Evolutionary conservation across 805 yeast species (phyloP).

Genomic region (Ogataea minuta): DNA sequence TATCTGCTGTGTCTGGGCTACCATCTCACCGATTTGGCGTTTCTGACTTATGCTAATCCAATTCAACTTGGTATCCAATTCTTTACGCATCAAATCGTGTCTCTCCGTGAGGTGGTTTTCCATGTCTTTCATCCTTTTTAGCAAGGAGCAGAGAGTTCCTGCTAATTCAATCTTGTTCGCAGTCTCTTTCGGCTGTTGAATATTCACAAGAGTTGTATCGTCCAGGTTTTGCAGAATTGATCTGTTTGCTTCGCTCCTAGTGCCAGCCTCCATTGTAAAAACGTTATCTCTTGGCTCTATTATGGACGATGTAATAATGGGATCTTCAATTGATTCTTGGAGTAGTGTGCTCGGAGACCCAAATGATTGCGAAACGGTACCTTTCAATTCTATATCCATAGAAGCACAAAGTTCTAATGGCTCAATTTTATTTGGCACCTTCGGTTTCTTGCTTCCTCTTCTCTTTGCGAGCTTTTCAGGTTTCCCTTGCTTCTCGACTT

Average conservation of each 20-base stretch:
- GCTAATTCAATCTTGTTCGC: neutral
- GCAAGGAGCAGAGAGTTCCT: slow-evolving; percentile 10
- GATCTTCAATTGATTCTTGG: slow-evolving; percentile 6
- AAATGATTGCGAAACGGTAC: neutral
- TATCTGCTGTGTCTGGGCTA: slow-evolving; percentile 11
- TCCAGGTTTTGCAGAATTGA: neutral
- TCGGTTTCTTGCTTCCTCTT: neutral
- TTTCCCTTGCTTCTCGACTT: neutral
- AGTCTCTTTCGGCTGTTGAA: neutral
- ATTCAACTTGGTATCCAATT: slow-evolving; percentile 16
- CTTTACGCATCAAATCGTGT: slow-evolving; percentile 12
- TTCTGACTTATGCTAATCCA: slow-evolving; percentile 14
- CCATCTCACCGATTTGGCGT: slow-evolving; percentile 13
- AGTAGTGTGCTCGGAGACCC: neutral
- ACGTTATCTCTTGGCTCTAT: too few species aligned
- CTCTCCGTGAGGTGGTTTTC: slow-evolving; percentile 13
- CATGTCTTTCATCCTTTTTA: slow-evolving; percentile 17
- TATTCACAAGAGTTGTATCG: slow-evolving; percentile 4
- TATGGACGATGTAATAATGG: slow-evolving; percentile 6
- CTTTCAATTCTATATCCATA: slow-evolving; percentile 1
- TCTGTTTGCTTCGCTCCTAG: neutral
- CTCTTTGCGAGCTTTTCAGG: neutral
- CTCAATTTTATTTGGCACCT: neutral
- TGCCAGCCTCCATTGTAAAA: neutral
- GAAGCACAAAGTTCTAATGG: neutral